phyloP scores from a whole-genome alignment of 2,329 filamentous ascomycete genomes.

The Camptophora hylomeconis region DNA sequence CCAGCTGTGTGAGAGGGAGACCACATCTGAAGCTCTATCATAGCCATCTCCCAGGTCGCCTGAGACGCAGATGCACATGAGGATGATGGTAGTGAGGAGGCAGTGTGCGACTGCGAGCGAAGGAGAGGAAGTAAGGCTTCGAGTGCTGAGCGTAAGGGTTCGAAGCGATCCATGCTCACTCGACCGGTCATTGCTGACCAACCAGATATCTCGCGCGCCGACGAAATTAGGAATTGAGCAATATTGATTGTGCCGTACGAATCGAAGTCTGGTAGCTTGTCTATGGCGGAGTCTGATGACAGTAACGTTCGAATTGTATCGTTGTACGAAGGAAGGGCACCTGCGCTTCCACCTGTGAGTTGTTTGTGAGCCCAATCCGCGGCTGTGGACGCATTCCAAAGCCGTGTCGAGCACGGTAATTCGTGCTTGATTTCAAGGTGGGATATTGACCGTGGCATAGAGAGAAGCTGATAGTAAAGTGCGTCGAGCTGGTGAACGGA shows the following conservation, averaged over 20 bases:
- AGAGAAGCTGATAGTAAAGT: slow-evolving; percentile 32
- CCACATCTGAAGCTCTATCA: slow-evolving; percentile 32
- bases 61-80: slow-evolving; percentile 6
- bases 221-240: slow-evolving; percentile 29
- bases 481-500: slow-evolving; percentile 32
- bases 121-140: slow-evolving; percentile 23
- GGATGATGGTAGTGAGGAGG: too few species aligned
- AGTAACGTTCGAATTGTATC: slow-evolving; percentile 27
- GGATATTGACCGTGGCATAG: background rate
- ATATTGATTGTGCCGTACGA: slow-evolving; percentile 31
- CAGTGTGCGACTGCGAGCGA: slow-evolving; percentile 6
- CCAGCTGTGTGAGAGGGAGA: slow-evolving; percentile 28
- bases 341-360: background rate
- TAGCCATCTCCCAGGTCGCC: slow-evolving; percentile 30
- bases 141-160: slow-evolving; percentile 25
- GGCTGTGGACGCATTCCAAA: slow-evolving; percentile 27
- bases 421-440: slow-evolving; percentile 33
- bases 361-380: slow-evolving; percentile 17
- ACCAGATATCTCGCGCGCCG: slow-evolving; percentile 29
- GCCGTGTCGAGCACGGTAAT: slow-evolving; percentile 26
- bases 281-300: slow-evolving; percentile 19
- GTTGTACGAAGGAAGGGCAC: slow-evolving; percentile 22
- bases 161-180: slow-evolving; percentile 27
- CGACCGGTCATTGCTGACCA: slow-evolving; percentile 32
- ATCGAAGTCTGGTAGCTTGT: slow-evolving; percentile 24